These are phyloP conservation scores for Lotmaria passim DNA, from an alignment of 208 protist genomes.

Conservation along the genomic window DNA sequence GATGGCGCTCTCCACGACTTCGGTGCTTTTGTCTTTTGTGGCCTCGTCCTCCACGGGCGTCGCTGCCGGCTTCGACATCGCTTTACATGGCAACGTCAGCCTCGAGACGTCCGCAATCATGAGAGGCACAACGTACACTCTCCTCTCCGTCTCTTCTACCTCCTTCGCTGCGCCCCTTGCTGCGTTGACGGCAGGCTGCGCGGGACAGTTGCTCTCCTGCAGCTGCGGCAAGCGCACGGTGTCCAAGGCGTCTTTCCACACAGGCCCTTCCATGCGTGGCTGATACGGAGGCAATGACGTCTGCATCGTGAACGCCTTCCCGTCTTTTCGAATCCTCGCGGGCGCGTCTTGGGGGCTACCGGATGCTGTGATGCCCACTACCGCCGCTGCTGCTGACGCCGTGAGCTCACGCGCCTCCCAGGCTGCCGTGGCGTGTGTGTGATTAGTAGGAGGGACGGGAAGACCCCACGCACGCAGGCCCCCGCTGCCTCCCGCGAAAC, in stretches of 20 bases:
- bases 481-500: too few relatives aligned
- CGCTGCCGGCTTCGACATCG: not conserved
- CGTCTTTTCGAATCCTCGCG: not conserved
- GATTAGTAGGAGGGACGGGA: conserved; percentile 17
- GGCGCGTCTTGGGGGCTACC: too few relatives aligned
- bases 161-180: not conserved
- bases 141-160: not conserved
- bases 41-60: not conserved
- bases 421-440: conserved; percentile 16
- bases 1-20: not conserved
- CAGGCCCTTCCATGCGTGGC: conserved; percentile 21
- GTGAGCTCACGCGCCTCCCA: conserved; percentile 3
- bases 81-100: not conserved
- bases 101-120: not conserved
- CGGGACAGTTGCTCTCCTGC: conserved; percentile 15
- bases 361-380: too few relatives aligned
- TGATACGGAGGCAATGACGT: not conserved
- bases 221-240: conserved; percentile 18
- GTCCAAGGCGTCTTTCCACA: conserved; percentile 19
- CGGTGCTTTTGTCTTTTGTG: not conserved
- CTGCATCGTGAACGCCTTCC: not conserved
- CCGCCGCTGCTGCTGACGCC: too few relatives aligned
- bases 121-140: too few relatives aligned
- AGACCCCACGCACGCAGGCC: conserved; percentile 9
- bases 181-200: not conserved